Conservation (phyloP, 2,329 filamentous ascomycete genomes). For the Fusarium sp. region DNA sequence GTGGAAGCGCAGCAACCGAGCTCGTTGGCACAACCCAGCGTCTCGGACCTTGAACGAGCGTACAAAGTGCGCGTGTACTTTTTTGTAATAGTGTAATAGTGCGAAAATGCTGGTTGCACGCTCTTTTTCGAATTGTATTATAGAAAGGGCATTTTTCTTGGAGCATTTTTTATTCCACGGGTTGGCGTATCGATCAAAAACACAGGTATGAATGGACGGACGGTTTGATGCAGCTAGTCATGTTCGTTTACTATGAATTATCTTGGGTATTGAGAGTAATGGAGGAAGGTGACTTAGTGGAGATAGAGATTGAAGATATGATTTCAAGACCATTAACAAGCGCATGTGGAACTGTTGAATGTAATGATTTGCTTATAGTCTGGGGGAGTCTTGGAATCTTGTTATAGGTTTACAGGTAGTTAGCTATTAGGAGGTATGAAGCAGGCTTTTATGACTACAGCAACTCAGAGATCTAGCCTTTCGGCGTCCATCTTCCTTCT, state of each 20-base stretch:
- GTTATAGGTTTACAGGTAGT: no score
- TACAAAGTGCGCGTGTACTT: constrained; percentile 21
- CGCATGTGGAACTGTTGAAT: not conserved
- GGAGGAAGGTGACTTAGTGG: constrained; percentile 2
- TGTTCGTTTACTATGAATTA: constrained; percentile 7
- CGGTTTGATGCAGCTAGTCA: constrained; percentile 12
- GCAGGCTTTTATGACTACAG: no score
- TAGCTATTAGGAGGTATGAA: no score
- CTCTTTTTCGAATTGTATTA: constrained; percentile 37
- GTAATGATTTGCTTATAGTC: no score
- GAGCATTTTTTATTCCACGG: constrained; percentile 29
- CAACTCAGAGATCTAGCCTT: no score
- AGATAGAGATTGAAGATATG: constrained; percentile 15
- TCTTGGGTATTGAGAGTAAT: constrained; percentile 23
- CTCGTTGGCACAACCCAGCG: constrained; percentile 75
- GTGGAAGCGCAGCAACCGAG: constrained; percentile 67
- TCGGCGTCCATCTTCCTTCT: no score
- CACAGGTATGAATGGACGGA: constrained; percentile 28
- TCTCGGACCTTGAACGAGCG: constrained; percentile 72
- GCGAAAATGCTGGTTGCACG: constrained; percentile 16
- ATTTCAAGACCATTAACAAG: not conserved
- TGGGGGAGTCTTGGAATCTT: no score
- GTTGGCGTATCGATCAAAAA: constrained; percentile 35
- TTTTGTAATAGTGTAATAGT: constrained; percentile 25
- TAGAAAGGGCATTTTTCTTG: constrained; percentile 37